Percentiles rank a stretch among this genome's conserved stretches.
Conservation (phyloP, 208 protist species). For the Leishmania braziliensis region DNA sequence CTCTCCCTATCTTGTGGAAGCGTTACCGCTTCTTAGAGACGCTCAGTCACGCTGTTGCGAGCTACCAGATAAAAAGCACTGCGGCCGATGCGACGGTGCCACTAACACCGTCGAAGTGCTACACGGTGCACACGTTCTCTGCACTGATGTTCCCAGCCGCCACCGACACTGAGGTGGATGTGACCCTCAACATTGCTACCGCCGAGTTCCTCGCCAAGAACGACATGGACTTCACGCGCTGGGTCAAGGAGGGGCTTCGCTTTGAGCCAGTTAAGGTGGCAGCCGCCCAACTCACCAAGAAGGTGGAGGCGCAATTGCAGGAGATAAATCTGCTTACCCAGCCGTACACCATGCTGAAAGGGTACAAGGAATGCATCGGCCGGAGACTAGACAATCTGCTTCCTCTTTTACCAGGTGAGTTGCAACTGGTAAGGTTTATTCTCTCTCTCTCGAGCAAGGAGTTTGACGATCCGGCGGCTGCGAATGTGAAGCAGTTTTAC, state of each 20-base stretch:
- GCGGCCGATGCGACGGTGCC: not conserved
- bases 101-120: not conserved
- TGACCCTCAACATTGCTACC: conserved; percentile 49
- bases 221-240: conserved; percentile 65
- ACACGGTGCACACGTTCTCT: conserved; percentile 48
- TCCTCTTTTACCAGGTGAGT: conserved; percentile 14
- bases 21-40: conserved; percentile 25
- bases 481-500: conserved; percentile 10
- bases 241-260: conserved; percentile 55
- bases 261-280: conserved; percentile 39
- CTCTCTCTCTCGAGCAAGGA: conserved; percentile 11
- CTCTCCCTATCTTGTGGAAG: not conserved
- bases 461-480: not conserved
- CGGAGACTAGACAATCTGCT: conserved; percentile 18
- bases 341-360: conserved; percentile 19
- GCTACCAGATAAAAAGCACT: not conserved
- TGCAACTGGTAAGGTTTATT: conserved; percentile 29
- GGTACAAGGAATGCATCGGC: conserved; percentile 18
- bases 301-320: not conserved
- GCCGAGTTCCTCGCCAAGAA: conserved; percentile 65
- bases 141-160: conserved; percentile 57
- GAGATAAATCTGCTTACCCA: not conserved
- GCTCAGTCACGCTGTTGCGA: conserved; percentile 5
- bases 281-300: conserved; percentile 13
- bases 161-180: conserved; percentile 11